These are phyloP conservation scores for Beta corolliflora DNA, from an alignment of 179 eudicot species.

Conservation along the genomic window DNA sequence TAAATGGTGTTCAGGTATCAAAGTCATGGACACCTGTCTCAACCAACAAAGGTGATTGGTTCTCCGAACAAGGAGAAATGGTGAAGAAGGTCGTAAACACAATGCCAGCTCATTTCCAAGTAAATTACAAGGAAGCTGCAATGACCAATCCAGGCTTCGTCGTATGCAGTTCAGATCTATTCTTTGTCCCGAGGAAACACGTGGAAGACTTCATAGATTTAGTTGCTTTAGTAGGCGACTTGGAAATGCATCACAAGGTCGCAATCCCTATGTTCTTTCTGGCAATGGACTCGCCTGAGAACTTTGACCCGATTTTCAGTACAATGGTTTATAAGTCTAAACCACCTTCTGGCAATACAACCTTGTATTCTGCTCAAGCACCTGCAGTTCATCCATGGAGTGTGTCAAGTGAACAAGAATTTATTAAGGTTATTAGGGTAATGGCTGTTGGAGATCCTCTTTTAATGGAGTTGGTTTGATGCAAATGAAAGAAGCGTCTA, in stretches of 20 bases:
- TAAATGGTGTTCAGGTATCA: constrained; percentile 52
- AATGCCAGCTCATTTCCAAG: constrained; percentile 93
- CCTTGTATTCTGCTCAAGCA: constrained; percentile 68
- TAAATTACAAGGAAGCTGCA: constrained; percentile 67
- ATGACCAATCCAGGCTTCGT: constrained; percentile 44
- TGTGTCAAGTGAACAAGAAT: constrained; percentile 81
- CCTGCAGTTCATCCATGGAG: constrained; percentile 96
- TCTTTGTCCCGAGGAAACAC: constrained; percentile 68
- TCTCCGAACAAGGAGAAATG: constrained; percentile 67
- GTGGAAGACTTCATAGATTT: constrained; percentile 65
- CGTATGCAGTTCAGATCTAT: constrained; percentile 80
- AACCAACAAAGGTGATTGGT: constrained; percentile 60
- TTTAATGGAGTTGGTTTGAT: constrained; percentile 83
- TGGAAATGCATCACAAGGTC: constrained; percentile 82
- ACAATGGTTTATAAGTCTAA: constrained; percentile 63
- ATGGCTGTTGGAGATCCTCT: constrained; percentile 97
- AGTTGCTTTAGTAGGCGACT: constrained; percentile 64
- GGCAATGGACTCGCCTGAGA: constrained; percentile 77
- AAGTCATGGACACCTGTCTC: constrained; percentile 68
- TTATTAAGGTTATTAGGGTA: constrained; percentile 75
- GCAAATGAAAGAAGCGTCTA: background rate
- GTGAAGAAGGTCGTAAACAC: constrained; percentile 68
- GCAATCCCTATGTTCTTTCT: constrained; percentile 85
- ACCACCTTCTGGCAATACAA: constrained; percentile 50
- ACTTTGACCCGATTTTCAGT: constrained; percentile 65